Evolutionary conservation across 2,329 filamentous ascomycete species (phyloP).

Genomic region (Microdochium bolleyi): DNA sequence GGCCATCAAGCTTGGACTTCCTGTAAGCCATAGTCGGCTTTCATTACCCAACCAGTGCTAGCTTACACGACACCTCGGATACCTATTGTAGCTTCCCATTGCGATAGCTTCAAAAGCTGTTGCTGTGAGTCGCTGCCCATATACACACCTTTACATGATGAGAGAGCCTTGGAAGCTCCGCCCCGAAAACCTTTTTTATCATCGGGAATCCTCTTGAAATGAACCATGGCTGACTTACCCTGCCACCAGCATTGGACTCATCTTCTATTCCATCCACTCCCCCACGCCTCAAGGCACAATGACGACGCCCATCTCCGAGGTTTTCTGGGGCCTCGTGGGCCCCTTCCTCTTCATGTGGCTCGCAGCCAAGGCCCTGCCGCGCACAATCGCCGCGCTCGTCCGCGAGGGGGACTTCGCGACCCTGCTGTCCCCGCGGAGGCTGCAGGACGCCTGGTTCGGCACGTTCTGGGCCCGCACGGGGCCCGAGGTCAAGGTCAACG

Average conservation of each 20-base stretch:
- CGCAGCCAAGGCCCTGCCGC: constrained; percentile 40
- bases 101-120: too few species aligned
- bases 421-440: constrained; percentile 30
- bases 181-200: too few species aligned
- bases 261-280: background rate
- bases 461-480: constrained; percentile 51
- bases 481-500: constrained; percentile 35
- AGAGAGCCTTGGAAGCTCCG: too few species aligned
- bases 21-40: too few species aligned
- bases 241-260: background rate
- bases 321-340: constrained; percentile 25
- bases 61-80: too few species aligned
- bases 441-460: constrained; percentile 49
- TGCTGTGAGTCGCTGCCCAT: too few species aligned
- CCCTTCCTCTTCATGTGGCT: constrained; percentile 46
- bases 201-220: too few species aligned
- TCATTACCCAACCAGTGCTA: too few species aligned
- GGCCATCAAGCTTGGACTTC: too few species aligned
- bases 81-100: too few species aligned
- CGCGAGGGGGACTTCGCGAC: constrained; percentile 20
- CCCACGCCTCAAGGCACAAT: too few species aligned
- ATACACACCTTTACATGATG: too few species aligned
- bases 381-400: constrained; percentile 37
- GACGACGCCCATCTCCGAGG: constrained; percentile 11
- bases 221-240: background rate